These are phyloP conservation scores for Cystobasidiopsis lactophilus DNA, from an alignment of 768 basidiomycete species.

Conservation along the genomic window DNA sequence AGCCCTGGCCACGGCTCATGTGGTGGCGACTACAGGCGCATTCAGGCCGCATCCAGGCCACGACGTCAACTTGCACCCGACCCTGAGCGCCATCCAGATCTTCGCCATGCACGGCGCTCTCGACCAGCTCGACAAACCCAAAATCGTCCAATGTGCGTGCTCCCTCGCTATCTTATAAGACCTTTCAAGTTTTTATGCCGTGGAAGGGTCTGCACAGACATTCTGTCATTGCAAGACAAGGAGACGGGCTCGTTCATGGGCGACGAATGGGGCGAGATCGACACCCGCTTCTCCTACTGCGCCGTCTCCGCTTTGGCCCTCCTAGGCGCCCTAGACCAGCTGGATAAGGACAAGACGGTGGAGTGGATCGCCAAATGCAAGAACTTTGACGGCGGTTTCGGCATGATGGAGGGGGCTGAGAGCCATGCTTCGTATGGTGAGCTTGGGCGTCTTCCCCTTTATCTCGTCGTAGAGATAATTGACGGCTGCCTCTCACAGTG, in stretches of 20 bases:
- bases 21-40: constrained; percentile 31
- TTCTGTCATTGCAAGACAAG: constrained; percentile 53
- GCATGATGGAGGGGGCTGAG: constrained; percentile 60
- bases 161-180: neutral
- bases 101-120: constrained; percentile 63
- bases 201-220: constrained; percentile 34
- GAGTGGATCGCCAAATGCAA: constrained; percentile 51
- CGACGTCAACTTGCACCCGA: constrained; percentile 69
- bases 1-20: neutral
- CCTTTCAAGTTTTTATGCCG: neutral
- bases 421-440: constrained; percentile 79
- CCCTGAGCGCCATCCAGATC: constrained; percentile 80
- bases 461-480: neutral
- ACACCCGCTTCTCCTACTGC: constrained; percentile 76
- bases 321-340: constrained; percentile 45
- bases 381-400: constrained; percentile 95
- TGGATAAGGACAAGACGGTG: constrained; percentile 45
- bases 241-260: constrained; percentile 74
- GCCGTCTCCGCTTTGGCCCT: constrained; percentile 64
- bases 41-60: constrained; percentile 86
- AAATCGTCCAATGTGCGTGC: constrained; percentile 51
- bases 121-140: constrained; percentile 43
- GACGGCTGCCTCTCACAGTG: constrained; percentile 30
- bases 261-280: constrained; percentile 72
- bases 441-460: neutral